A percentile compares a stretch with the other conserved stretches of the same genome.
Evolutionary conservation across 1,284 basidiomycete species (phyloP).

Genomic region (Ceratobasidium sp.): DNA sequence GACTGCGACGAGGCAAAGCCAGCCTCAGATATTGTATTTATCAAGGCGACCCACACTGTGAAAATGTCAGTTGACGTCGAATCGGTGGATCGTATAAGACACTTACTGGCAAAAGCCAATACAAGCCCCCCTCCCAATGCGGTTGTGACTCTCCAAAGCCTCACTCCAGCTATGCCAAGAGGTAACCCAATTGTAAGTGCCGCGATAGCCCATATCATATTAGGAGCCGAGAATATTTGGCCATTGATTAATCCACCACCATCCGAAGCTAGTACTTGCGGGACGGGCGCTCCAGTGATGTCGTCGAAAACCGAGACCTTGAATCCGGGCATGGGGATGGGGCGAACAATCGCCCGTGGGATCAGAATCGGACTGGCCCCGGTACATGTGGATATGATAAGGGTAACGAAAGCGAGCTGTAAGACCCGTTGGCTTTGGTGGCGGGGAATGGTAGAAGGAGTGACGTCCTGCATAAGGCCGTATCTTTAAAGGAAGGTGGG

Average conservation of each 20-base stretch:
- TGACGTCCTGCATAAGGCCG: neutral
- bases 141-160: constrained; percentile 26
- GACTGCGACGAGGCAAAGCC: constrained; percentile 29
- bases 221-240: constrained; percentile 22
- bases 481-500: neutral
- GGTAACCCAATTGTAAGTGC: constrained; percentile 15
- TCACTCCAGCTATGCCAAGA: constrained; percentile 20
- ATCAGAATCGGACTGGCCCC: constrained; percentile 14
- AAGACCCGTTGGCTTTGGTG: neutral
- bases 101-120: constrained; percentile 34
- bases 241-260: constrained; percentile 24
- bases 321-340: constrained; percentile 27
- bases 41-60: constrained; percentile 24
- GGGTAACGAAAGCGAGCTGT: neutral
- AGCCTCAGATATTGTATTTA: constrained; percentile 29
- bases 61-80: neutral
- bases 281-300: constrained; percentile 27
- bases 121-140: constrained; percentile 19
- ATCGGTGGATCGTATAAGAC: neutral
- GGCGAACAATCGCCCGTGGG: constrained; percentile 25
- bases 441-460: neutral
- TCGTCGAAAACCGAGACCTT: constrained; percentile 35
- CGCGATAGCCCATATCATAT: constrained; percentile 29
- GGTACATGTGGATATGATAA: neutral
- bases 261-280: constrained; percentile 28